Conservation (phyloP, 305 asterid species). For the Petunia hybrid region DNA sequence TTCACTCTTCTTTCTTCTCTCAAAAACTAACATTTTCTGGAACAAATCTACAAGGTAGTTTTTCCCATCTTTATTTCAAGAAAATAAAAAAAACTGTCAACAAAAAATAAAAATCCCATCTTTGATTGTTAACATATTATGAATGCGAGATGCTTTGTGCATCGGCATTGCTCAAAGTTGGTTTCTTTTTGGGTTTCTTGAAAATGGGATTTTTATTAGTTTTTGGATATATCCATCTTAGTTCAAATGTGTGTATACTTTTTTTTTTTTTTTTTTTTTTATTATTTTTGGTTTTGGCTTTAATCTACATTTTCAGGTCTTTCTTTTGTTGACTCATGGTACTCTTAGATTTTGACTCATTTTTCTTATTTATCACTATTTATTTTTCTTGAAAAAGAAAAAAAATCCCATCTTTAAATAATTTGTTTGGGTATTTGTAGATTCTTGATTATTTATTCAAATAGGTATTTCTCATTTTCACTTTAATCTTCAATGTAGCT, state of each 20-base stretch:
- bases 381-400: slow-evolving; percentile 13
- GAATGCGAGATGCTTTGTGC: too few relatives aligned
- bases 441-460: slow-evolving; percentile 7
- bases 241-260: neutral
- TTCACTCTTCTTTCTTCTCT: slow-evolving; percentile 49
- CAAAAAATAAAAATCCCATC: too few relatives aligned
- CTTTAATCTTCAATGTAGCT: neutral
- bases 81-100: too few relatives aligned
- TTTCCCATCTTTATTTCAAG: too few relatives aligned
- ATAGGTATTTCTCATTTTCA: neutral
- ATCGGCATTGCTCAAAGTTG: too few relatives aligned
- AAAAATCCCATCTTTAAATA: neutral
- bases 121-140: too few relatives aligned
- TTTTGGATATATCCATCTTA: neutral
- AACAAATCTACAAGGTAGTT: slow-evolving; percentile 64
- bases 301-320: slow-evolving; percentile 15
- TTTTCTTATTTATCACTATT: slow-evolving; percentile 24
- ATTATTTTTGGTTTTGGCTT: neutral
- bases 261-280: too few relatives aligned
- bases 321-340: slow-evolving; percentile 32
- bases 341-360: slow-evolving; percentile 22
- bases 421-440: neutral
- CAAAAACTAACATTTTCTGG: slow-evolving; percentile 48
- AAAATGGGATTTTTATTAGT: neutral
- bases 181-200: too few relatives aligned